These are phyloP conservation scores for Flaveria linearis DNA, from an alignment of 129 eudicot species.

Conservation along the genomic window DNA sequence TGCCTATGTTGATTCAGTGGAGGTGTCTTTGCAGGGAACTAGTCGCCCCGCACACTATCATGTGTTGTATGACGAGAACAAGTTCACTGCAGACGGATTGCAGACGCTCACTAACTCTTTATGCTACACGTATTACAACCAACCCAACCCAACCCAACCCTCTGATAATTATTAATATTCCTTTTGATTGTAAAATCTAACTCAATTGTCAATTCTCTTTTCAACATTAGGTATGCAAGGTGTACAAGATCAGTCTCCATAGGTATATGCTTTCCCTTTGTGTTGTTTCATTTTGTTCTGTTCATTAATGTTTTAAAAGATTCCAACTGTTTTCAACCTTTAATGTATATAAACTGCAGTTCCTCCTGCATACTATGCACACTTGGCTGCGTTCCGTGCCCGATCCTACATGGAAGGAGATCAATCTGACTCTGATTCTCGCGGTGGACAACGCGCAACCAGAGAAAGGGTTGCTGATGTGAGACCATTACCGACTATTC, in stretches of 20 bases:
- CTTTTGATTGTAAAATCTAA: background rate
- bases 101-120: conserved; percentile 61
- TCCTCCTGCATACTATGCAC: conserved; percentile 84
- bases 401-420: conserved; percentile 65
- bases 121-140: conserved; percentile 63
- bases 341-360: conserved; percentile 39
- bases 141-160: too few relatives aligned
- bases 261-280: conserved; percentile 35
- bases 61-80: conserved; percentile 76
- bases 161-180: background rate
- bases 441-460: conserved; percentile 37
- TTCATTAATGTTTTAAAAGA: background rate
- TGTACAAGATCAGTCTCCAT: conserved; percentile 85
- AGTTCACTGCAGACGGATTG: conserved; percentile 61
- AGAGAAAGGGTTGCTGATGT: conserved; percentile 36
- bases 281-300: background rate
- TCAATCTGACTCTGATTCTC: conserved; percentile 41
- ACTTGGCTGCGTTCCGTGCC: conserved; percentile 76
- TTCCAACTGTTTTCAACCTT: background rate
- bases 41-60: conserved; percentile 84
- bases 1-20: background rate
- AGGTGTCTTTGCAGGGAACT: conserved; percentile 55
- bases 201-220: background rate
- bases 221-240: conserved; percentile 58
- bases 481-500: conserved; percentile 49